A percentile compares a stretch with the other conserved stretches of the same genome.
Conservation (phyloP, 2,329 filamentous ascomycete species). For the Esteya vermicola region DNA sequence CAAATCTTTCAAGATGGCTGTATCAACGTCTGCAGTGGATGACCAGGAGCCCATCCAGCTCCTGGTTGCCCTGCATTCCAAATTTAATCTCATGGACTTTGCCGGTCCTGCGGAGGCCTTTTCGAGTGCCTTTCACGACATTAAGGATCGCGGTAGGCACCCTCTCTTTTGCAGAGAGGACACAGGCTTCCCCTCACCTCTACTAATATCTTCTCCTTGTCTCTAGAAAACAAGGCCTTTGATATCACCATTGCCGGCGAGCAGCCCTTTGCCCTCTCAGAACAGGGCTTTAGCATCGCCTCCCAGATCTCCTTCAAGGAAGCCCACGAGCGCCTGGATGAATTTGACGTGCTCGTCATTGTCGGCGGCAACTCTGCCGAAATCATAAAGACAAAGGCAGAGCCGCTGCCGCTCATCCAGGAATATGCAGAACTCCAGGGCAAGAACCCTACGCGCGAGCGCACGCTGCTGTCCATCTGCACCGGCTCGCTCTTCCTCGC, state of each 20-base stretch:
- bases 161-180: background rate
- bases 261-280: slow-evolving; percentile 39
- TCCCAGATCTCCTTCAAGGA: slow-evolving; percentile 69
- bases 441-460: slow-evolving; percentile 64
- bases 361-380: slow-evolving; percentile 54
- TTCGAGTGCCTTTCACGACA: slow-evolving; percentile 34
- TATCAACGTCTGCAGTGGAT: slow-evolving; percentile 42
- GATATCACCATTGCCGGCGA: slow-evolving; percentile 39
- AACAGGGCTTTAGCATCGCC: slow-evolving; percentile 54
- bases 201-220: slow-evolving; percentile 2
- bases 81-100: slow-evolving; percentile 46
- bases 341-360: slow-evolving; percentile 69
- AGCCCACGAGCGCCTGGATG: slow-evolving; percentile 56
- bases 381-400: slow-evolving; percentile 51
- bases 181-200: slow-evolving; percentile 1
- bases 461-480: slow-evolving; percentile 67
- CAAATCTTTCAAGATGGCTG: slow-evolving; percentile 35
- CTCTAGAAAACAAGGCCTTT: slow-evolving; percentile 39
- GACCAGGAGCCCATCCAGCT: slow-evolving; percentile 43
- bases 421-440: slow-evolving; percentile 69
- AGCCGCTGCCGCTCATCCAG: slow-evolving; percentile 59
- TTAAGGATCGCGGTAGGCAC: slow-evolving; percentile 35
- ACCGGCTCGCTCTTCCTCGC: slow-evolving; percentile 68
- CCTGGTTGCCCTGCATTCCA: slow-evolving; percentile 44
- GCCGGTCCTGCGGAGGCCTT: slow-evolving; percentile 40